These are phyloP conservation scores for Guadua angustifolia DNA, from an alignment of 176 grass and related monocot genomes.

Conservation along the genomic window DNA sequence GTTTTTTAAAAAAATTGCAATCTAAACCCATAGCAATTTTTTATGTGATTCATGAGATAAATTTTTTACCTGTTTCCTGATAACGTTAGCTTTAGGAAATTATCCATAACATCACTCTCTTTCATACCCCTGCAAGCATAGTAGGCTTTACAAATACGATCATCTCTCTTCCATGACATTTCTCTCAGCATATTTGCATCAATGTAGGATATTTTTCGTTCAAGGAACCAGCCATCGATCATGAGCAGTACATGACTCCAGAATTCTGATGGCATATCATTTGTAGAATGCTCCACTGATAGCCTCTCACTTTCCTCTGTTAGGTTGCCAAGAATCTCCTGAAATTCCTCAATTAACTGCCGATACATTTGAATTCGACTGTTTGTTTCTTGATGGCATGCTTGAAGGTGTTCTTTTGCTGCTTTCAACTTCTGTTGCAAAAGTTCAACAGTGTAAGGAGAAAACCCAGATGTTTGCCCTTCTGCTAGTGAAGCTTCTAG, in stretches of 20 bases:
- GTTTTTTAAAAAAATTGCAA: too few relatives aligned
- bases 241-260: conserved; percentile 81
- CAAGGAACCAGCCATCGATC: conserved; percentile 88
- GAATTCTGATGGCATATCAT: conserved; percentile 65
- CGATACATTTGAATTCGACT: conserved; percentile 77
- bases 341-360: conserved; percentile 79
- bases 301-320: conserved; percentile 72
- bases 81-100: conserved; percentile 71
- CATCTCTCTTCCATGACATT: conserved; percentile 81
- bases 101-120: conserved; percentile 70
- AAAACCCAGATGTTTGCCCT: conserved; percentile 53
- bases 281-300: conserved; percentile 49
- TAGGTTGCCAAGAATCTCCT: conserved; percentile 64
- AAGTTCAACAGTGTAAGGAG: conserved; percentile 55
- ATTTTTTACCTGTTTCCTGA: conserved; percentile 61
- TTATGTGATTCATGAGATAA: conserved; percentile 11
- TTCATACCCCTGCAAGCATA: conserved; percentile 66
- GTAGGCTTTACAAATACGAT: conserved; percentile 66
- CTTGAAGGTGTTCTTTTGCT: conserved; percentile 62
- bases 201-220: conserved; percentile 73
- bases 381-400: conserved; percentile 69
- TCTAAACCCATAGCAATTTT: not conserved
- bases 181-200: conserved; percentile 71
- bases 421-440: conserved; percentile 67
- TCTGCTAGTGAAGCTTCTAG: conserved; percentile 54